A percentile compares a stretch with the other conserved stretches of the same genome.
Conservation (phyloP, 208 protist genomes). For the Tritrichomonas musculus region DNA sequence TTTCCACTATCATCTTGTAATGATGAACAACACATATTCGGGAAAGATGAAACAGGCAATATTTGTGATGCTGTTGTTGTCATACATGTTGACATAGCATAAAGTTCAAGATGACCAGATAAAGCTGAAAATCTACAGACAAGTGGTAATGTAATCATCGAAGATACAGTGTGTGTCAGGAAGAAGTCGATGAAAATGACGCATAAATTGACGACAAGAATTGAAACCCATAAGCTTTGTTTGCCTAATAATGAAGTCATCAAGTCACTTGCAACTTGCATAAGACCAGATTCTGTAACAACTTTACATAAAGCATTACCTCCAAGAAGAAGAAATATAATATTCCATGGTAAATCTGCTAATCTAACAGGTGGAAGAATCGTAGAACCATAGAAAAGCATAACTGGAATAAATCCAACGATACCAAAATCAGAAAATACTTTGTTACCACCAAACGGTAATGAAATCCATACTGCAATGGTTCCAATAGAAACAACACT, state of each 20-base stretch:
- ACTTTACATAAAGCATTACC: slow-evolving; percentile 19
- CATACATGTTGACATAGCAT: slow-evolving; percentile 1
- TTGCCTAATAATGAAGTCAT: not conserved
- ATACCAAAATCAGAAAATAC: slow-evolving; percentile 22
- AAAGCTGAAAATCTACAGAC: not conserved
- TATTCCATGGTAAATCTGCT: slow-evolving; percentile 9
- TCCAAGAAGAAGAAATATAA: slow-evolving; percentile 8
- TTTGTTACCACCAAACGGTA: not conserved
- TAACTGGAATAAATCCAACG: not conserved
- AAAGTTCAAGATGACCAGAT: not conserved
- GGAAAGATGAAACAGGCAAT: not conserved
- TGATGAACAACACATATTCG: not conserved
- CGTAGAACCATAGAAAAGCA: not conserved
- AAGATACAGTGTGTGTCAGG: slow-evolving; percentile 11
- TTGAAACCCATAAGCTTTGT: not conserved
- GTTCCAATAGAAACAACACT: not conserved
- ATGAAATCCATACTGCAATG: not conserved
- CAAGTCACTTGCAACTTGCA: not conserved
- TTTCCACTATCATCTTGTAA: not conserved
- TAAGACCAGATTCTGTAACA: not conserved
- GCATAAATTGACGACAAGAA: not conserved
- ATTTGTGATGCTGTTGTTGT: slow-evolving; percentile 2
- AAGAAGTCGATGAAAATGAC: slow-evolving; percentile 3
- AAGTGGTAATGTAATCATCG: slow-evolving; percentile 13
- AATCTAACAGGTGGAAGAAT: not conserved